Evolutionary conservation across 257 asterid genomes (phyloP), one percentile per base, ranked within the genome.

Genomic region (Rhazya stricta): DNA sequence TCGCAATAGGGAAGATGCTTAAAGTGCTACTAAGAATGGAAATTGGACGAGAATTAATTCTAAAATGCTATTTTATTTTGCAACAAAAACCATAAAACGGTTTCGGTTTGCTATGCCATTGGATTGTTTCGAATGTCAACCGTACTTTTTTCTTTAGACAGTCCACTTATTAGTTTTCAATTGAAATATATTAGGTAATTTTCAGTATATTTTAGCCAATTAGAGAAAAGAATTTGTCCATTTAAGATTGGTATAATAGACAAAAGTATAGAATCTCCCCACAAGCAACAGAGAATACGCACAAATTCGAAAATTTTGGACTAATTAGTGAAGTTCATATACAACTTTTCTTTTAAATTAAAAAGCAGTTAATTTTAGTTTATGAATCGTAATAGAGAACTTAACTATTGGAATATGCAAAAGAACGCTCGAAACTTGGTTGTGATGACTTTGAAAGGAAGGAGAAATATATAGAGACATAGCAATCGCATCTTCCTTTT

Each of bases 401-500:
- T 21, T 3, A 23, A 54, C 61, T 54, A 6, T 21, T 18, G 32
- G 16, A 57, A 57, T 25, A 11, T 27, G 19, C 37, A 58, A 9
- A 32, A 6, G 18, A 62, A 29, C 4, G 18, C 42, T 32, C 5
- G 11, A 62, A 62, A 62, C 1, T 32, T 32, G 27, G 15, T 62
- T 16, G 43, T 25, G 12, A 13, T 42, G 18, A 15, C 43, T 32
- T 62, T 16, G 13, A 32, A 34, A 27, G 43, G 18, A 39, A n/a
- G 1, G 18, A 27, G 25, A 30, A 62, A 34, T 62, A 15, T 6
- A 63, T 15, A 34, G 34, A 63, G 69, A 34, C 13, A 16, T 6
- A 27, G 19, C 45, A 63, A 63, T 63, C n/a, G 69, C 69, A 63
- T 63, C 69, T 63, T 63, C 25, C 8, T 63, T 63, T 60, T 60